Evolutionary conservation across 1,284 basidiomycete genomes (phyloP).

Genomic region (Hortiboletus rubellus): DNA sequence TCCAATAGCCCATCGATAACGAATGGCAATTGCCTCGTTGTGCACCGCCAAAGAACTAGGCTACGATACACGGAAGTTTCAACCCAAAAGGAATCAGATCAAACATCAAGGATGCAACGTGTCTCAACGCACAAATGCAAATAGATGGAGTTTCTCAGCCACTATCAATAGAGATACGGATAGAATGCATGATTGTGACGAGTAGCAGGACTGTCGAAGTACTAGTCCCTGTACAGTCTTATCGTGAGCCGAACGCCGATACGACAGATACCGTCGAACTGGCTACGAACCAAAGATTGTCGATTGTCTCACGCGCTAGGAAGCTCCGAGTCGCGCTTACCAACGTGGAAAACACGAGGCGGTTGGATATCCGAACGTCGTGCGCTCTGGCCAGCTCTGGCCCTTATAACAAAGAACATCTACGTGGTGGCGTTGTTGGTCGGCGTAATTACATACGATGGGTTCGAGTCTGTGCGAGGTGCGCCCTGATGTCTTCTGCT

Average conservation of each 20-base stretch:
- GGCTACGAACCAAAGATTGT: constrained; percentile 1
- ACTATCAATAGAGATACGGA: constrained; percentile 23
- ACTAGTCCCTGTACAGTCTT: constrained; percentile 13
- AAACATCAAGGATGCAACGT: constrained; percentile 30
- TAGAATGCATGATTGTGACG: constrained; percentile 9
- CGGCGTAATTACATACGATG: constrained; percentile 24
- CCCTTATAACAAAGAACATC: constrained; percentile 10
- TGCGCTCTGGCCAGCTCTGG: constrained; percentile 10
- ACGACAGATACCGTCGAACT: constrained; percentile 10
- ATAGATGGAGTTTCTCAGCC: constrained; percentile 27
- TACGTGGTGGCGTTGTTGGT: constrained; percentile 6
- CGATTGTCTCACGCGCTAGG: constrained; percentile 3
- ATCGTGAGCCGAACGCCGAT: constrained; percentile 16
- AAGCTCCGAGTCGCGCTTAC: constrained; percentile 9
- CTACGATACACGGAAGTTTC: constrained; percentile 21
- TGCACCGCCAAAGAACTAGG: constrained; percentile 23
- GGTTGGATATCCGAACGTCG: constrained; percentile 4
- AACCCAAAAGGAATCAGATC: constrained; percentile 17
- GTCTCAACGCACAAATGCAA: constrained; percentile 29
- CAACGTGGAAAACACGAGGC: constrained; percentile 33
- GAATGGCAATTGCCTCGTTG: constrained; percentile 27
- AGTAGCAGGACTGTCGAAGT: background rate
- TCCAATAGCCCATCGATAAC: constrained; percentile 19
- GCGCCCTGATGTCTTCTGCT: constrained; percentile 7
- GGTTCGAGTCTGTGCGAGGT: constrained; percentile 32